phyloP scores from a whole-genome alignment of 2,329 filamentous ascomycete species.

The Exophiala lecanii-corni region DNA sequence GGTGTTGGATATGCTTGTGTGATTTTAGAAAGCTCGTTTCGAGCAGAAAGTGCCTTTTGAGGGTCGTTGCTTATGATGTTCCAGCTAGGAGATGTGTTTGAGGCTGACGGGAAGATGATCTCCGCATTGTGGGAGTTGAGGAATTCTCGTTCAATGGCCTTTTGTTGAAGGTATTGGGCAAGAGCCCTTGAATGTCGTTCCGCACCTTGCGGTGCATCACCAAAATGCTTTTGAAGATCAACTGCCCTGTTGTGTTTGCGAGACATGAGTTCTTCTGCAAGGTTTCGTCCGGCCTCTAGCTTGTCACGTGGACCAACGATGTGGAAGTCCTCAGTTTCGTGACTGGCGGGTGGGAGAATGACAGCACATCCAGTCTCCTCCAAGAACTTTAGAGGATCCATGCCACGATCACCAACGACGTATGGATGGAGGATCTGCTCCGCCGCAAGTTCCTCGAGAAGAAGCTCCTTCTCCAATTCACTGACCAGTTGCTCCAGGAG shows the following conservation, averaged over 20 bases:
- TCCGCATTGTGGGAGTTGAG: slow-evolving; percentile 78
- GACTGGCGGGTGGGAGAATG: slow-evolving; percentile 68
- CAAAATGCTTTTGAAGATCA: slow-evolving; percentile 76
- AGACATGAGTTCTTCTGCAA: slow-evolving; percentile 81
- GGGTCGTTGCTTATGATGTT: slow-evolving; percentile 82
- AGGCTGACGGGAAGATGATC: slow-evolving; percentile 68
- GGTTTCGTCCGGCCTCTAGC: slow-evolving; percentile 71
- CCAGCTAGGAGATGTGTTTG: slow-evolving; percentile 58
- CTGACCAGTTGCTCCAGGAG: slow-evolving; percentile 75
- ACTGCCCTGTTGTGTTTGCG: slow-evolving; percentile 80
- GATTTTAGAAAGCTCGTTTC: slow-evolving; percentile 47
- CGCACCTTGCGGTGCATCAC: slow-evolving; percentile 65
- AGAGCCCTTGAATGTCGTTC: slow-evolving; percentile 78
- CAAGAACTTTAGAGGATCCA: slow-evolving; percentile 80
- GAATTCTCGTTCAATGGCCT: slow-evolving; percentile 74
- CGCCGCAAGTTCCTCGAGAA: slow-evolving; percentile 73
- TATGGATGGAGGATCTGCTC: slow-evolving; percentile 89
- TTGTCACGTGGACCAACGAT: slow-evolving; percentile 74
- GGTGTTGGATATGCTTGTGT: slow-evolving; percentile 46
- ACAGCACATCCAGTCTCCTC: slow-evolving; percentile 86
- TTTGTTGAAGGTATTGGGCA: slow-evolving; percentile 80
- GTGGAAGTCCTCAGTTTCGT: slow-evolving; percentile 77
- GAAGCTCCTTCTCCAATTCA: slow-evolving; percentile 69
- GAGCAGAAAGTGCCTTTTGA: slow-evolving; percentile 61
- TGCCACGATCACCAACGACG: slow-evolving; percentile 79